Percentiles rank a stretch among this genome's conserved stretches.
These are phyloP conservation scores for Colletotrichum higginsianum DNA, from an alignment of 2,329 filamentous ascomycete genomes.

Conservation along the genomic window DNA sequence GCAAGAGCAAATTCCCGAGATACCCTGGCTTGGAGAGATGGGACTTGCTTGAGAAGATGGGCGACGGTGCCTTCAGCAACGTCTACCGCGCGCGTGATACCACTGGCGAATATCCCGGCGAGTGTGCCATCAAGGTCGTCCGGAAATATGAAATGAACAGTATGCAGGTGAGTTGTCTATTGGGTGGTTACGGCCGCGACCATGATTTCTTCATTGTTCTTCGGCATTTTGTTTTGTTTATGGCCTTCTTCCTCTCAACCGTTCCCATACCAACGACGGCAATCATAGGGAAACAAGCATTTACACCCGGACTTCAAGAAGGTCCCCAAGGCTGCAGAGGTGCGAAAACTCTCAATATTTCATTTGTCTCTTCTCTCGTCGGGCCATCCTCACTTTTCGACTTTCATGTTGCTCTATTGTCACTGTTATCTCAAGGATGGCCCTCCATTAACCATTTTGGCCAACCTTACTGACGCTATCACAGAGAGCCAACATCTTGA, in stretches of 20 bases:
- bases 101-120: slow-evolving; percentile 74
- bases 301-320: slow-evolving; percentile 98
- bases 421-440: slow-evolving; percentile 40
- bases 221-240: slow-evolving; percentile 44
- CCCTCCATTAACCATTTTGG: slow-evolving; percentile 14
- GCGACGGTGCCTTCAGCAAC: slow-evolving; percentile 98
- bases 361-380: slow-evolving; percentile 49
- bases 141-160: slow-evolving; percentile 99
- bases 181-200: slow-evolving; percentile 41
- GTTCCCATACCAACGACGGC: slow-evolving; percentile 66
- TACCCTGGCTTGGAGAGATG: slow-evolving; percentile 91
- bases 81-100: slow-evolving; percentile 91
- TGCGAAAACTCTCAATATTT: slow-evolving; percentile 72
- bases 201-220: slow-evolving; percentile 46
- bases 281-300: slow-evolving; percentile 86
- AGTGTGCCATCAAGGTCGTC: slow-evolving; percentile 98
- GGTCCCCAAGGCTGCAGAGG: slow-evolving; percentile 96
- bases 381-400: slow-evolving; percentile 49
- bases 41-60: slow-evolving; percentile 95
- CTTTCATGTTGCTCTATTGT: slow-evolving; percentile 45
- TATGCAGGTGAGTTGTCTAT: slow-evolving; percentile 85
- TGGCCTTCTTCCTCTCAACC: slow-evolving; percentile 44
- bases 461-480: slow-evolving; percentile 48
- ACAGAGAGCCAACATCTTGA: slow-evolving; percentile 96
- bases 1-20: slow-evolving; percentile 83